These are phyloP conservation scores for Boletus vermiculosoides DNA, from an alignment of 768 basidiomycete genomes.

Conservation along the genomic window DNA sequence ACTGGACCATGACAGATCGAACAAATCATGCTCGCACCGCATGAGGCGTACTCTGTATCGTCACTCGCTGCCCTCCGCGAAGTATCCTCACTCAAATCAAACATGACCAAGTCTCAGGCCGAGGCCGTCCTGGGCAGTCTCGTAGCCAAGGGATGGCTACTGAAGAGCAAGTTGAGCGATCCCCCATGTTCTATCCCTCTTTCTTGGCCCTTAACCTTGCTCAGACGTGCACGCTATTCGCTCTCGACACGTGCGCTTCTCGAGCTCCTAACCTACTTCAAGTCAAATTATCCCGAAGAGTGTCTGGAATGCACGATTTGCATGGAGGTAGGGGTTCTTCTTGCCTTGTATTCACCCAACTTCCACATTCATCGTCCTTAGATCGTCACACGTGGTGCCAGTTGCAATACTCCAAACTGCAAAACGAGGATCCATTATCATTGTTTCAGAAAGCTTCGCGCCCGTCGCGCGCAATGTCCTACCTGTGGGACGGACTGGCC, in stretches of 20 bases:
- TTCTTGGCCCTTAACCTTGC: slow-evolving; percentile 5
- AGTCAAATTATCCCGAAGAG: slow-evolving; percentile 69
- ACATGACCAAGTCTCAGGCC: slow-evolving; percentile 73
- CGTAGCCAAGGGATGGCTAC: slow-evolving; percentile 78
- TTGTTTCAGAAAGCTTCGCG: slow-evolving; percentile 56
- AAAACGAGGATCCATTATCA: slow-evolving; percentile 60
- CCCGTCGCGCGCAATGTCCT: slow-evolving; percentile 49
- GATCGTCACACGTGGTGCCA: slow-evolving; percentile 68
- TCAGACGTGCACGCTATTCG: slow-evolving; percentile 67
- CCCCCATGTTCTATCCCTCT: not conserved
- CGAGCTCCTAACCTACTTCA: slow-evolving; percentile 74
- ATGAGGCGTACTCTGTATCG: slow-evolving; percentile 71
- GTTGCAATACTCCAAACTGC: slow-evolving; percentile 63
- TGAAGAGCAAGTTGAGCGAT: slow-evolving; percentile 66
- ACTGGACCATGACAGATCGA: slow-evolving; percentile 58
- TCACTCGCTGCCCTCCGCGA: slow-evolving; percentile 77
- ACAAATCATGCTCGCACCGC: slow-evolving; percentile 81
- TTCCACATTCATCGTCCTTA: slow-evolving; percentile 25
- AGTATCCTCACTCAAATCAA: slow-evolving; percentile 54
- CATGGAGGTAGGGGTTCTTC: slow-evolving; percentile 48
- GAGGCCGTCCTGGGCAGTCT: slow-evolving; percentile 74
- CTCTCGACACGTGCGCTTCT: slow-evolving; percentile 72
- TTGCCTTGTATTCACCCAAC: not conserved
- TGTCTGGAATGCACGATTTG: slow-evolving; percentile 73
- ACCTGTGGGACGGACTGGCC: slow-evolving; percentile 63